Percentiles rank a stretch among this genome's conserved stretches.
phyloP scores from a whole-genome alignment of 257 asterid species.

The Verbena officinalis region DNA sequence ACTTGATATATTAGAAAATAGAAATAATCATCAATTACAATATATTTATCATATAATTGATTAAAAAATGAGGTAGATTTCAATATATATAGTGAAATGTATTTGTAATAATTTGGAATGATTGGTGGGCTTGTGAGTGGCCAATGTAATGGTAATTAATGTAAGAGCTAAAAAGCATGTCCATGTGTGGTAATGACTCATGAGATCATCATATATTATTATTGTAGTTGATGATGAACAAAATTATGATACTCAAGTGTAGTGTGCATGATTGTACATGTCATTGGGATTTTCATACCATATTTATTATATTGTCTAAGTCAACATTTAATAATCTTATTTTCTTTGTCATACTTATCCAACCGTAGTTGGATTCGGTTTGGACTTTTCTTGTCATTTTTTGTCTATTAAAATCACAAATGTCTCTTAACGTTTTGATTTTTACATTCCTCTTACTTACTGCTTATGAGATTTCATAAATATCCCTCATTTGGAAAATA shows the following conservation, averaged over 20 bases:
- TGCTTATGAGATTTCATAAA: no score
- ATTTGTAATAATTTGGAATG: no score
- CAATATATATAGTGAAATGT: no score
- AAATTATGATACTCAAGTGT: constrained; percentile 6
- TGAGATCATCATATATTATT: constrained; percentile 9
- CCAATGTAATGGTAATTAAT: neutral
- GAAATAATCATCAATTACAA: no score
- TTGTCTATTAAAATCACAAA: no score
- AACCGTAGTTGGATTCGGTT: constrained; percentile 28
- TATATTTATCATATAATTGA: no score
- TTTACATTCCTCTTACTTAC: no score
- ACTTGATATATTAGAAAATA: no score
- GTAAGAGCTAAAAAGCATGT: constrained; percentile 26
- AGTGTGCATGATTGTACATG: constrained; percentile 18
- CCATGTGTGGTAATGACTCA: constrained; percentile 29
- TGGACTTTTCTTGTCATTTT: constrained; percentile 21
- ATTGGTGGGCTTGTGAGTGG: no score
- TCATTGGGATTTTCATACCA: constrained; percentile 17
- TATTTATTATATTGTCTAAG: neutral
- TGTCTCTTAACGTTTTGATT: no score
- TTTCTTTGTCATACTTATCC: constrained; percentile 19
- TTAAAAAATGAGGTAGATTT: no score
- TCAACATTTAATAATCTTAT: constrained; percentile 25
- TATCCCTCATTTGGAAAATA: no score
- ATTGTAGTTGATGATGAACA: neutral